Evolutionary conservation across 2,329 filamentous ascomycete genomes (phyloP), one percentile per base, ranked within the genome.

Genomic region (Pyrenophora teres): DNA sequence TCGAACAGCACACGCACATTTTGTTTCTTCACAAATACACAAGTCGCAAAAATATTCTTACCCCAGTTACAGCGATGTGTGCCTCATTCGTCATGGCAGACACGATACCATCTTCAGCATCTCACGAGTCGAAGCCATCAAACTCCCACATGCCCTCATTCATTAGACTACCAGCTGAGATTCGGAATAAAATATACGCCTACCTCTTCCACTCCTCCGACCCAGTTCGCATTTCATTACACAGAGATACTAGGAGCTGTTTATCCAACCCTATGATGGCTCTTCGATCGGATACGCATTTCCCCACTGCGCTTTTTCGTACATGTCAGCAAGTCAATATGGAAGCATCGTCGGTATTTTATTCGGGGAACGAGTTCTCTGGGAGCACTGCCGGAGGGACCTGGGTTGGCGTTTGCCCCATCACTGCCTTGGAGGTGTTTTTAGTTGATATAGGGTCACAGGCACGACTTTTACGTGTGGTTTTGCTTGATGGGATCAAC

Each of bases 261-360:
- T 9, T 3, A 8, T 30, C 42, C 6, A 25, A 37, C 7, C 33
- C 33, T 0, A 25, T 19, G 3, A 9, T 45, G 6, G 15, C 33
- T n/a, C 37, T 27, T n/a, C n/a, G 31, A 10, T 23, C 6, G 2
- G n/a, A 18, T 13, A 37, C 32, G 16, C 16, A 13, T 0, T 19
- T 37, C n/a, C 21, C 19, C 10, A 16, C n/a, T 7, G 6, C 21
- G 3, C 15, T 45, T 2, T 45, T 45, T 16, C 6, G 16, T 1
- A 37, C 42, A 3, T 45, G 12, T 9, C 32, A 32, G 6, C 42
- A 45, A 9, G 18, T 37, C n/a, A 37, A 37, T 21, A 13, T 8
- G 9, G 42, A 45, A 30, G 42, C 42, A 30, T 45, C 42, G 3
- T 45, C 42, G 13, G 8, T 45, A 1, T 45, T 45, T 23, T 45